phyloP scores from a whole-genome alignment of 2,329 filamentous ascomycete genomes.

The Nemania sp. region DNA sequence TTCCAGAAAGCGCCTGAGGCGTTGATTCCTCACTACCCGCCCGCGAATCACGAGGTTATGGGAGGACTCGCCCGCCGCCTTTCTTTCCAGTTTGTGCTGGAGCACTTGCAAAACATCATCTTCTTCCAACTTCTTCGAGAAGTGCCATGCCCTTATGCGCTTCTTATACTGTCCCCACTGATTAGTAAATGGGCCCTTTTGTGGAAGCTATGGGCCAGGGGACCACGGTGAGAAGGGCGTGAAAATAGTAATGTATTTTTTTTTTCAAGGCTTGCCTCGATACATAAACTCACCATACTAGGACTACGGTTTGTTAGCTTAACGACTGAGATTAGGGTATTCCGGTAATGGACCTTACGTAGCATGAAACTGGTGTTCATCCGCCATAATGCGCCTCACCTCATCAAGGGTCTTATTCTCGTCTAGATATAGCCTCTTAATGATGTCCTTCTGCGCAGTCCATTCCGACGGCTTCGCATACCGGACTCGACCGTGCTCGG shows the following conservation, averaged over 20 bases:
- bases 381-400: slow-evolving; percentile 45
- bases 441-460: slow-evolving; percentile 36
- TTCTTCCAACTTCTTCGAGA: slow-evolving; percentile 48
- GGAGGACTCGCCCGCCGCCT: slow-evolving; percentile 40
- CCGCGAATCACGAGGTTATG: slow-evolving; percentile 44
- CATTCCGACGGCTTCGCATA: slow-evolving; percentile 33
- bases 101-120: slow-evolving; percentile 47
- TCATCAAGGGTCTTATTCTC: slow-evolving; percentile 47
- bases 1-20: slow-evolving; percentile 46
- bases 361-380: slow-evolving; percentile 44
- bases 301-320: slow-evolving; percentile 36
- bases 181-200: slow-evolving; percentile 32
- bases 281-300: slow-evolving; percentile 39
- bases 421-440: slow-evolving; percentile 46
- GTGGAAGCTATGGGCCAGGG: background rate
- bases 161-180: slow-evolving; percentile 42
- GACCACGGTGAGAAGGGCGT: slow-evolving; percentile 9
- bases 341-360: slow-evolving; percentile 40
- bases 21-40: slow-evolving; percentile 44
- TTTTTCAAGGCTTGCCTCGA: slow-evolving; percentile 6
- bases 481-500: slow-evolving; percentile 21
- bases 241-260: slow-evolving; percentile 14
- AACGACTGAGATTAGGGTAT: slow-evolving; percentile 3
- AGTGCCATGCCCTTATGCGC: slow-evolving; percentile 47
- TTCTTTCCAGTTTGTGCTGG: slow-evolving; percentile 43